A percentile compares a stretch with the other conserved stretches of the same genome.
phyloP scores from a whole-genome alignment of 306 rosid species.

The Medicago lupulina region DNA sequence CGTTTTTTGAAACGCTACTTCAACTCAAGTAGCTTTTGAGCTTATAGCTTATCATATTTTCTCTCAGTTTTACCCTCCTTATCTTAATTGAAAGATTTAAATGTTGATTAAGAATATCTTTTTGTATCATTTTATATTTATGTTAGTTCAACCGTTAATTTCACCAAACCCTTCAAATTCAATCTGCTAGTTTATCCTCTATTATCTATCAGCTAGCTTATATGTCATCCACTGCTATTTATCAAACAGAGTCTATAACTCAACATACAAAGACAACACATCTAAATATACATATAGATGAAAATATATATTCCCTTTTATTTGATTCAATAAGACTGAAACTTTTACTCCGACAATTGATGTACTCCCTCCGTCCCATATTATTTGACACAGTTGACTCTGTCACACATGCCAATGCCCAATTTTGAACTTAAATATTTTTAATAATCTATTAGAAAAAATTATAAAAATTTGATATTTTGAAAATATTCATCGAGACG shows the following conservation, averaged over 20 bases:
- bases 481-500: no score
- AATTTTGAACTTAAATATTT: no score
- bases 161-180: slow-evolving; percentile 1
- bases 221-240: not conserved
- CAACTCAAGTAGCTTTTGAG: not conserved
- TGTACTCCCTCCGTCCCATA: not conserved
- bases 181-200: not conserved
- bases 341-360: not conserved
- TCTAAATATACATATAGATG: not conserved
- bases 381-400: no score
- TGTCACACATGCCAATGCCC: no score
- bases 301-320: not conserved
- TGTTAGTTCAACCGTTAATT: not conserved
- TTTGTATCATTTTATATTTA: not conserved
- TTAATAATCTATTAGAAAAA: no score
- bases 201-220: no score
- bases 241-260: not conserved
- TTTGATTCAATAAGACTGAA: slow-evolving; percentile 27
- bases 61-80: not conserved
- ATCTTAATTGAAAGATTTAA: not conserved
- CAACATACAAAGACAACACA: slow-evolving; percentile 1
- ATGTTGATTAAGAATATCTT: no score
- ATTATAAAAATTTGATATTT: no score
- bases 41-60: no score
- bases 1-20: not conserved